phyloP scores from a whole-genome alignment of 768 basidiomycete species.

The Boletellus emodensis region DNA sequence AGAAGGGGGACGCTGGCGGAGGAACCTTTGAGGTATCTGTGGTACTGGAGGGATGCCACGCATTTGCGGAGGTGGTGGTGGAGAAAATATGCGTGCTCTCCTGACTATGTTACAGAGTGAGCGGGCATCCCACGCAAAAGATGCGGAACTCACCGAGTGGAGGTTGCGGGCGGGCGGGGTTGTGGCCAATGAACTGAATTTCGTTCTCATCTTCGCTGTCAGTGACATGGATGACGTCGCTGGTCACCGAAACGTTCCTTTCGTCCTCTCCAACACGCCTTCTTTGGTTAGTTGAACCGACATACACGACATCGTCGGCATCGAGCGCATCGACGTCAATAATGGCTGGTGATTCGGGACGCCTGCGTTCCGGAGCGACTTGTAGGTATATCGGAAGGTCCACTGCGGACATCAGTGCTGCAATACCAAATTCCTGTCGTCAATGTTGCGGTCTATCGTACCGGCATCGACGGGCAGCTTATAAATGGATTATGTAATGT shows the following conservation, averaged over 20 bases:
- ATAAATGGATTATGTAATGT: constrained; percentile 26
- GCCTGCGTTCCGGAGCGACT: constrained; percentile 11
- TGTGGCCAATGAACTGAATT: constrained; percentile 26
- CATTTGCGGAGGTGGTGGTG: constrained; percentile 45
- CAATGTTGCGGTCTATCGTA: constrained; percentile 12
- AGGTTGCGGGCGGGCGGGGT: constrained; percentile 13
- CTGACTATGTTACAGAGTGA: constrained; percentile 7
- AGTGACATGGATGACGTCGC: constrained; percentile 32
- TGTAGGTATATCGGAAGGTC: constrained; percentile 6
- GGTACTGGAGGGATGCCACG: constrained; percentile 56
- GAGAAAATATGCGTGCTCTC: constrained; percentile 36
- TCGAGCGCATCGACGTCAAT: constrained; percentile 46
- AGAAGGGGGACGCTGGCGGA: constrained; percentile 33
- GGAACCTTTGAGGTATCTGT: constrained; percentile 37
- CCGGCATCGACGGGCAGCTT: not conserved
- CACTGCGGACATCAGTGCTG: constrained; percentile 18
- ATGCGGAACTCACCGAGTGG: constrained; percentile 15
- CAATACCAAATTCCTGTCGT: constrained; percentile 13
- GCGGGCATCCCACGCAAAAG: not conserved
- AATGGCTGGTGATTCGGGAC: constrained; percentile 27
- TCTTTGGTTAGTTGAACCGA: constrained; percentile 26
- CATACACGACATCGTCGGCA: constrained; percentile 29
- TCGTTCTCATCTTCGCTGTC: constrained; percentile 41
- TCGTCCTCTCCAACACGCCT: constrained; percentile 23
- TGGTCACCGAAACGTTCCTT: constrained; percentile 12